These are phyloP conservation scores for Globisporangium solare DNA, from an alignment of 352 stramenopile genomes.

Conservation along the genomic window DNA sequence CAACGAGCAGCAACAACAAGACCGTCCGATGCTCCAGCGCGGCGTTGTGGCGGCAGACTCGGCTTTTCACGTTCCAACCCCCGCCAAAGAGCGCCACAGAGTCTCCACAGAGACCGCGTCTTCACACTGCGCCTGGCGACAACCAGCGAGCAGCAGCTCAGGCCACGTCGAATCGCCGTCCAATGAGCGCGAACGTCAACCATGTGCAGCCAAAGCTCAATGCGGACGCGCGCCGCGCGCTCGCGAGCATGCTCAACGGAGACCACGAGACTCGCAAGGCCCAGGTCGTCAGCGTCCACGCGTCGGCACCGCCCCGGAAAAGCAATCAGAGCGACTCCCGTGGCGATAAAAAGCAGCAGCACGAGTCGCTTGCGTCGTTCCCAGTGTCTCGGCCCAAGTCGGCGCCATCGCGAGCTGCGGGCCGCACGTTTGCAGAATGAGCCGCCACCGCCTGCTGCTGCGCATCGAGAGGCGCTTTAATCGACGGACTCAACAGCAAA, in stretches of 20 bases:
- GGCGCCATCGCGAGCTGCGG: conserved; percentile 6
- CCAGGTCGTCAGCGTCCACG: not conserved
- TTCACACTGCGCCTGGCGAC: no score
- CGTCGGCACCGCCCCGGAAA: no score
- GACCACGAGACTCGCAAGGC: not conserved
- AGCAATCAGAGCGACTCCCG: not conserved
- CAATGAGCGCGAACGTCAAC: conserved; percentile 3
- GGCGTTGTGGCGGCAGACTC: conserved; percentile 39
- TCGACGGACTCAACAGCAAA: no score
- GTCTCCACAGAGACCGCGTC: not conserved
- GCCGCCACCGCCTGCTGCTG: no score
- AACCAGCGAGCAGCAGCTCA: no score
- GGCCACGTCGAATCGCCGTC: not conserved
- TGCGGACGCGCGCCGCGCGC: conserved; percentile 3
- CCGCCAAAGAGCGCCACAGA: conserved; percentile 4
- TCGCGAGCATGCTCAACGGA: conserved; percentile 8
- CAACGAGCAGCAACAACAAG: not conserved
- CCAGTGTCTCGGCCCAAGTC: conserved; percentile 15
- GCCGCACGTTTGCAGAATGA: no score
- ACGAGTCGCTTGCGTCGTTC: conserved; percentile 4
- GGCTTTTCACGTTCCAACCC: conserved; percentile 35
- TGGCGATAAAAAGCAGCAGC: not conserved
- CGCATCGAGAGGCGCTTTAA: no score
- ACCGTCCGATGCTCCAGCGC: conserved; percentile 37
- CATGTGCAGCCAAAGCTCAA: conserved; percentile 2